Conservation (phyloP, 768 basidiomycete species). For the Scleroderma bovista region DNA sequence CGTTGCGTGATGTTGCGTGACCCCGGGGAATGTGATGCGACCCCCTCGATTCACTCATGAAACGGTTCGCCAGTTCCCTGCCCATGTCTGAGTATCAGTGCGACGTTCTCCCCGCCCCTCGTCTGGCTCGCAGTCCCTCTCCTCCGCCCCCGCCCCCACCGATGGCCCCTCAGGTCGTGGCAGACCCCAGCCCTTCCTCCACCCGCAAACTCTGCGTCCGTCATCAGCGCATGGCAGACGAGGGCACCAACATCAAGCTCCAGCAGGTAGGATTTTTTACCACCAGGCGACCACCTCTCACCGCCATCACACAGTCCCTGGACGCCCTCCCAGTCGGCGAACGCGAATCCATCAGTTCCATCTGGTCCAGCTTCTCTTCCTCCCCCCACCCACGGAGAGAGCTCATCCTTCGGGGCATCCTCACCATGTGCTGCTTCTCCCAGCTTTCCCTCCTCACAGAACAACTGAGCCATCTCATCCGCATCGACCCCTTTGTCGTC, state of each 20-base stretch:
- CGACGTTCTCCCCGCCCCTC: slow-evolving; percentile 65
- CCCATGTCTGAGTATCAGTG: slow-evolving; percentile 44
- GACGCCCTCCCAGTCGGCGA: slow-evolving; percentile 85
- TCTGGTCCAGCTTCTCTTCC: slow-evolving; percentile 97
- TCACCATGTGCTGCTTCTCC: slow-evolving; percentile 99
- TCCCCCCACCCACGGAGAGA: slow-evolving; percentile 88
- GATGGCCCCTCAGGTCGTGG: too few species aligned
- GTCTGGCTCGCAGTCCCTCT: slow-evolving; percentile 33
- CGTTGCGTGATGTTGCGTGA: slow-evolving; percentile 32
- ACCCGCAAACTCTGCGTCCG: slow-evolving; percentile 82
- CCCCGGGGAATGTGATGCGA: background rate
- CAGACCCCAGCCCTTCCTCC: slow-evolving; percentile 31
- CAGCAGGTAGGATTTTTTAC: slow-evolving; percentile 61
- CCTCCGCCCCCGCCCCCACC: too few species aligned
- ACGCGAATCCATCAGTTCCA: slow-evolving; percentile 79
- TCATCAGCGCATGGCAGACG: slow-evolving; percentile 95
- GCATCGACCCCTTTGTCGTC: slow-evolving; percentile 89
- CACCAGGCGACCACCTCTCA: background rate
- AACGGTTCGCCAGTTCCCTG: too few species aligned
- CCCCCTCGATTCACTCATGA: too few species aligned
- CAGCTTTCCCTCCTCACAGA: slow-evolving; percentile 95
- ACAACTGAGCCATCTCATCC: slow-evolving; percentile 85
- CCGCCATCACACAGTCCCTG: slow-evolving; percentile 57
- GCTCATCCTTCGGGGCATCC: slow-evolving; percentile 91
- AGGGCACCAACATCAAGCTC: slow-evolving; percentile 86